phyloP scores from a whole-genome alignment of 2,329 filamentous ascomycete genomes.

The Aspergillus sp. region DNA sequence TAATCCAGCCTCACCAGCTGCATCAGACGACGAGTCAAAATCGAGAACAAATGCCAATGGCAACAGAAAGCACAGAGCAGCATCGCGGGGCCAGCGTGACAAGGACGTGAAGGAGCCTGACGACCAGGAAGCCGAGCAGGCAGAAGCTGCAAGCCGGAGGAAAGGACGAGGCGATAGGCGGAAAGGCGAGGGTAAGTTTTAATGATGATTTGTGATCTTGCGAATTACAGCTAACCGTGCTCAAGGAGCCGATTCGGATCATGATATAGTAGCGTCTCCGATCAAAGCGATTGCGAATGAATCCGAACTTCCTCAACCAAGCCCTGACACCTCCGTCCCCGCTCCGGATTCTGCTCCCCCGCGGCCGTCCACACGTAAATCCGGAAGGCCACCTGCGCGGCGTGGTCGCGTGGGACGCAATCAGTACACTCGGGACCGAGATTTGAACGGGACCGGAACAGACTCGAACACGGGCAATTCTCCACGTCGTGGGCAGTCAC shows the following conservation, averaged over 20 bases:
- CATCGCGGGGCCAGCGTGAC: slow-evolving; percentile 54
- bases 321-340: slow-evolving; percentile 42
- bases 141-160: slow-evolving; percentile 74
- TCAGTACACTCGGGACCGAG: slow-evolving; percentile 77
- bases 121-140: slow-evolving; percentile 71
- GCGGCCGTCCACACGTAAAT: slow-evolving; percentile 57
- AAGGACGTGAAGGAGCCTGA: slow-evolving; percentile 48
- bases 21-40: slow-evolving; percentile 68
- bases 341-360: slow-evolving; percentile 35
- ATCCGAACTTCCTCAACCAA: slow-evolving; percentile 43
- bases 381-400: slow-evolving; percentile 63
- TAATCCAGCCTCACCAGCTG: slow-evolving; percentile 44
- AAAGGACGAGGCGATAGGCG: slow-evolving; percentile 80
- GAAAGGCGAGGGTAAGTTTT: slow-evolving; percentile 69
- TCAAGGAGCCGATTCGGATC: slow-evolving; percentile 63
- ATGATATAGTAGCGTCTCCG: slow-evolving; percentile 63
- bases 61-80: slow-evolving; percentile 60
- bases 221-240: slow-evolving; percentile 34
- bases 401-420: slow-evolving; percentile 68
- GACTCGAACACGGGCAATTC: slow-evolving; percentile 36
- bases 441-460: slow-evolving; percentile 56
- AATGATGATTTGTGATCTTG: background rate
- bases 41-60: slow-evolving; percentile 33
- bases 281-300: slow-evolving; percentile 41
- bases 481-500: slow-evolving; percentile 41